Conservation (phyloP, 176 grass and related monocot species). For the Themeda triandra region DNA sequence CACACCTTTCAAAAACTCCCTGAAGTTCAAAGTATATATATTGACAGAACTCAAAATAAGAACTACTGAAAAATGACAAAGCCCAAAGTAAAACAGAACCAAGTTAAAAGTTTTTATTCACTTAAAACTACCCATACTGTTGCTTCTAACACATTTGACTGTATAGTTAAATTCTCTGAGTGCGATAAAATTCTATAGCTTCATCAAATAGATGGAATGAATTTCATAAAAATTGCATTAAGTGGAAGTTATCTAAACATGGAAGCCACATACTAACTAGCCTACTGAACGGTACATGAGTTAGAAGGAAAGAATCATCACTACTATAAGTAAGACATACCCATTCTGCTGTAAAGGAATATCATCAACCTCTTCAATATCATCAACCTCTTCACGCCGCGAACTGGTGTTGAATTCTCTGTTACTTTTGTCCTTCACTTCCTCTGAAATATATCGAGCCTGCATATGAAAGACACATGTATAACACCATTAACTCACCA, state of each 20-base stretch:
- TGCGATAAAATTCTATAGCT: not conserved
- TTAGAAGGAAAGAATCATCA: slow-evolving; percentile 4
- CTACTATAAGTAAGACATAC: slow-evolving; percentile 38
- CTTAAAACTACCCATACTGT: not conserved
- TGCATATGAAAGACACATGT: slow-evolving; percentile 33
- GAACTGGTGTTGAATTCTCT: slow-evolving; percentile 47
- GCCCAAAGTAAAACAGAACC: not conserved
- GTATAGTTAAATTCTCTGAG: not conserved
- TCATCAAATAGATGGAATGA: not conserved
- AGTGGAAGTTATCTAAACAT: not conserved
- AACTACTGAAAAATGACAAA: not conserved
- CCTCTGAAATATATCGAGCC: slow-evolving; percentile 67
- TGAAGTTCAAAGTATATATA: not conserved
- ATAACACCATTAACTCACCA: slow-evolving; percentile 1
- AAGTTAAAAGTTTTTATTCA: not conserved
- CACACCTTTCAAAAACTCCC: not conserved
- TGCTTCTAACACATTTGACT: not conserved
- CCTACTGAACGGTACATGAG: not conserved
- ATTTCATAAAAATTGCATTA: not conserved
- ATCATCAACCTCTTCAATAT: slow-evolving; percentile 35
- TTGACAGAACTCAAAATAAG: not conserved
- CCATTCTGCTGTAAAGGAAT: slow-evolving; percentile 64
- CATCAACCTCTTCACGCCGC: slow-evolving; percentile 45
- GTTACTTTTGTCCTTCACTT: slow-evolving; percentile 75
- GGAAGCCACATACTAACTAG: not conserved